Percentiles rank a stretch among this genome's conserved stretches.
Conservation (phyloP, 352 stramenopile genomes). For the Pythium monospermum region DNA sequence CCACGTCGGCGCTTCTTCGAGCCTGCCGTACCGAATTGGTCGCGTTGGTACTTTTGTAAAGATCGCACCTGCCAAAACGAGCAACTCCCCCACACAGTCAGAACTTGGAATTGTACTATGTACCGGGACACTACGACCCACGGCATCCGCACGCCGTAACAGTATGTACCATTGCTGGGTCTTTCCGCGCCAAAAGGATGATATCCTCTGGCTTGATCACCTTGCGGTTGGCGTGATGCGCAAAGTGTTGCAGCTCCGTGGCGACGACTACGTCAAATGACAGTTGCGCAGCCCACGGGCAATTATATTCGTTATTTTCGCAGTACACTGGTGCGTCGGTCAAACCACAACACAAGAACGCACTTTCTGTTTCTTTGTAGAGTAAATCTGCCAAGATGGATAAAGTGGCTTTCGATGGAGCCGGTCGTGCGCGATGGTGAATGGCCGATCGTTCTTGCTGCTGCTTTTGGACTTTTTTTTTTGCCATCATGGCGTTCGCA, state of each 20-base stretch:
- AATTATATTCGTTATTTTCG: no score
- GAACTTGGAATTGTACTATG: no score
- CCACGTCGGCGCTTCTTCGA: slow-evolving; percentile 28
- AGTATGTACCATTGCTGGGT: slow-evolving; percentile 39
- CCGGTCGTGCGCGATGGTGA: slow-evolving; percentile 29
- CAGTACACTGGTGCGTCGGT: no score
- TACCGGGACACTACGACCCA: no score
- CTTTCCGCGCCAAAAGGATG: slow-evolving; percentile 55
- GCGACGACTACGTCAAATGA: slow-evolving; percentile 59
- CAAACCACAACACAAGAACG: background rate
- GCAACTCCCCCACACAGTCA: no score
- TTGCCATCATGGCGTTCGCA: background rate
- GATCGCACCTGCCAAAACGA: slow-evolving; percentile 33
- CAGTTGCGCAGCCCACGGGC: no score
- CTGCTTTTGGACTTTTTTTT: slow-evolving; percentile 41
- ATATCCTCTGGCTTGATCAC: slow-evolving; percentile 75
- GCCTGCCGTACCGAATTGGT: slow-evolving; percentile 23
- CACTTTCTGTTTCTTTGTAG: slow-evolving; percentile 61
- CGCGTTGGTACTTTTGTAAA: slow-evolving; percentile 57
- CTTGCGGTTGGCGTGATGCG: slow-evolving; percentile 61
- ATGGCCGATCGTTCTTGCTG: slow-evolving; percentile 28
- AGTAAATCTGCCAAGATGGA: slow-evolving; percentile 58
- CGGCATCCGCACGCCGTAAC: background rate
- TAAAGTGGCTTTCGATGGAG: slow-evolving; percentile 59
- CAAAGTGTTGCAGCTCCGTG: slow-evolving; percentile 73